phyloP scores from a whole-genome alignment of 805 yeast species.

The Maudiozyma turicensis region DNA sequence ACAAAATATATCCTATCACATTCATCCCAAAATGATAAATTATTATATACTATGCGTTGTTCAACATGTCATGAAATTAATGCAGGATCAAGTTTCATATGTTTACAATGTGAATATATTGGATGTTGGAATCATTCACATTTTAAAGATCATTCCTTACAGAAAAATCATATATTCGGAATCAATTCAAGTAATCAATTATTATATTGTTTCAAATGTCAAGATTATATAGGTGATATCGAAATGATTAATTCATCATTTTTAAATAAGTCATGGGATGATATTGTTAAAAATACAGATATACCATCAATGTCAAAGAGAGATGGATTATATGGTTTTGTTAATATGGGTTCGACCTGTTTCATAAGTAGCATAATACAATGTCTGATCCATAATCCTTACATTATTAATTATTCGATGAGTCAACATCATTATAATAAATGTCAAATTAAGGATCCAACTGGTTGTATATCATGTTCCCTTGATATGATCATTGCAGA shows the following conservation, averaged over 20 bases:
- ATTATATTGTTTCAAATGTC: constrained; percentile 72
- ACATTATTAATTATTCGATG: constrained; percentile 67
- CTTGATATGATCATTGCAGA: constrained; percentile 68
- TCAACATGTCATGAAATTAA: constrained; percentile 23
- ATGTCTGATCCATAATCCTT: constrained; percentile 82
- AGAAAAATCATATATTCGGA: constrained; percentile 46
- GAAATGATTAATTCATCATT: constrained; percentile 17
- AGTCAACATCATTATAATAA: constrained; percentile 29
- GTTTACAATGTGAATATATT: constrained; percentile 68
- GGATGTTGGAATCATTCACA: constrained; percentile 53
- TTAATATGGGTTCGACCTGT: constrained; percentile 95
- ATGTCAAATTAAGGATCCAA: constrained; percentile 23
- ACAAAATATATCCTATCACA: constrained; percentile 19
- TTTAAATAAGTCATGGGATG: constrained; percentile 23
- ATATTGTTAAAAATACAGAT: constrained; percentile 12
- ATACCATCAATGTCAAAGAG: constrained; percentile 38
- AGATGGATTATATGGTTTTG: constrained; percentile 79
- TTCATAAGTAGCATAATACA: constrained; percentile 93
- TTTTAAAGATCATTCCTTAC: constrained; percentile 38
- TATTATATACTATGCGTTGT: constrained; percentile 20
- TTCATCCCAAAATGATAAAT: constrained; percentile 13
- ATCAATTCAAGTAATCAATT: constrained; percentile 61
- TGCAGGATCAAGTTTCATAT: constrained; percentile 40
- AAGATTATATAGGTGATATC: constrained; percentile 57
- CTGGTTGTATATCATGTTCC: constrained; percentile 70